A percentile compares a stretch with the other conserved stretches of the same genome.
These are phyloP conservation scores for Alopecurus myosuroides DNA, from an alignment of 176 grass and related monocot species.

Conservation along the genomic window DNA sequence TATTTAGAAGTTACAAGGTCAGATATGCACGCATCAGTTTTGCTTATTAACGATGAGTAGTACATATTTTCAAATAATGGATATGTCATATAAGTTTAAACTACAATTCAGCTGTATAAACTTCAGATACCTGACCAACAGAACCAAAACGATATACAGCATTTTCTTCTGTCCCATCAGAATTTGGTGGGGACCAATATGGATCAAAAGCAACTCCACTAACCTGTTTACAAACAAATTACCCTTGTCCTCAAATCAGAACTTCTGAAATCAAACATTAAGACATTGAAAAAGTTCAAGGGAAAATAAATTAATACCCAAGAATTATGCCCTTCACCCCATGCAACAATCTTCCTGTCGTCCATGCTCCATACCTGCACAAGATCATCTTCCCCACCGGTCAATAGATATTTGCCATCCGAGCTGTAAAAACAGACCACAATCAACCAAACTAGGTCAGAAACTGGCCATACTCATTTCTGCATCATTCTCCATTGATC, in stretches of 20 bases:
- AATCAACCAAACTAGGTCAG: conserved; percentile 16
- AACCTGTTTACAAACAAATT: conserved; percentile 52
- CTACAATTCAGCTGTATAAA: conserved; percentile 9
- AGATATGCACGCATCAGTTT: neutral
- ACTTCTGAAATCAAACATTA: conserved; percentile 8
- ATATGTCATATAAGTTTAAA: neutral
- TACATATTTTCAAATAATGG: conserved; percentile 6
- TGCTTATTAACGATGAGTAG: neutral
- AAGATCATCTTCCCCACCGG: conserved; percentile 96
- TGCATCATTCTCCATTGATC: neutral
- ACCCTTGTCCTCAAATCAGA: neutral
- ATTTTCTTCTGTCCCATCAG: conserved; percentile 79
- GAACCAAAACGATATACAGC: conserved; percentile 91
- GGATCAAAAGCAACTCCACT: conserved; percentile 98
- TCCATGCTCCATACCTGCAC: conserved; percentile 98
- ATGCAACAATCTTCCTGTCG: conserved; percentile 85
- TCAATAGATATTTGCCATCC: conserved; percentile 93
- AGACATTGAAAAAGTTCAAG: neutral
- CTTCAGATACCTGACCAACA: conserved; percentile 75
- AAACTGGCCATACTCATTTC: conserved; percentile 9
- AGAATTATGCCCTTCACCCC: conserved; percentile 97
- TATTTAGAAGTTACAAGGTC: neutral
- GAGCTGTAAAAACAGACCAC: conserved; percentile 41
- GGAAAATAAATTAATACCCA: conserved; percentile 58
- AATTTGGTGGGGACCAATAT: conserved; percentile 86